Evolutionary conservation across 169 alveolate genomes (phyloP).

Genomic region (Plasmodium inui): DNA sequence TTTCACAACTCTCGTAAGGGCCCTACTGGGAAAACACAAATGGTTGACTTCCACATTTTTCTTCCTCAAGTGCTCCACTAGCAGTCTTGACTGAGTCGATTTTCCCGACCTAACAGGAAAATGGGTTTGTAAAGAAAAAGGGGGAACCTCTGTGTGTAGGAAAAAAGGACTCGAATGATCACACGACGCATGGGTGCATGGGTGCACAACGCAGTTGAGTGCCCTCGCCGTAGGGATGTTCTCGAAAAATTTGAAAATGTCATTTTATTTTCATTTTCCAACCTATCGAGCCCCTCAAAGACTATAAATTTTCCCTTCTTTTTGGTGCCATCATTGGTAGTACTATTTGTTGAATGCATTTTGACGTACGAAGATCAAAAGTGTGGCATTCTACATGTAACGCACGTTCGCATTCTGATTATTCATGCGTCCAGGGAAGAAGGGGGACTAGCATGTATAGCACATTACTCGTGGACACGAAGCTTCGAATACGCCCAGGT

Average conservation of each 20-base stretch:
- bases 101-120: slow-evolving; percentile 91
- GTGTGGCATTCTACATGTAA: neutral
- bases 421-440: neutral
- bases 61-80: slow-evolving; percentile 80
- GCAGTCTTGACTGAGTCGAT: slow-evolving; percentile 88
- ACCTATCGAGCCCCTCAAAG: slow-evolving; percentile 96
- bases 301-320: slow-evolving; percentile 93
- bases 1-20: neutral
- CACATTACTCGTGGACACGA: neutral
- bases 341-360: neutral
- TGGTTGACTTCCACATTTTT: slow-evolving; percentile 78
- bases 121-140: neutral
- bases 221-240: neutral
- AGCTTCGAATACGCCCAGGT: neutral
- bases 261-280: neutral
- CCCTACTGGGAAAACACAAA: slow-evolving; percentile 88
- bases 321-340: neutral
- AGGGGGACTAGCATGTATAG: neutral
- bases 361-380: neutral
- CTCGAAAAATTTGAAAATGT: neutral
- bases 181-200: neutral
- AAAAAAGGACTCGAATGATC: neutral
- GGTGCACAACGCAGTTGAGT: neutral
- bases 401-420: neutral
- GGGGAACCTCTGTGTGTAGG: neutral